Base-by-base conservation (phyloP, 305 asterid species). In the Fraxinus ornus region DNA sequence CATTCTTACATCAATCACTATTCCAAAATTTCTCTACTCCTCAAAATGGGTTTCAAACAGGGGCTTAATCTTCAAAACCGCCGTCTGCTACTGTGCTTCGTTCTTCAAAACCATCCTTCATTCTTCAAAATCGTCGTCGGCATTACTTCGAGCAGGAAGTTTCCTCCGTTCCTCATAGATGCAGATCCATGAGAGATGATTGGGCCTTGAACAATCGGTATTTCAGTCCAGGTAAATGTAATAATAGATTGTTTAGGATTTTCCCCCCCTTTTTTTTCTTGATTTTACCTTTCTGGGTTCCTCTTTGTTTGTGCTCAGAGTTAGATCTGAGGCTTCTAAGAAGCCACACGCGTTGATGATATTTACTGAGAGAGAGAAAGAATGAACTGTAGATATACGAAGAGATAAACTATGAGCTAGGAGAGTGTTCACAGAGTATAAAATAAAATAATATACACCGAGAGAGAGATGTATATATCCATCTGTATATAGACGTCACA, bases 241-340 rank as follows among this genome's bases (percentile, higher is more conserved):
- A n/a, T n/a, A n/a, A 83, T n/a, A 84, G 55, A 79, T 64, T 71
- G 22, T 64, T 74, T 88, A 89, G 94, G 93, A 89, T 81, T 91
- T 84, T 74, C 77, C 47, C 81, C 52, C 68, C n/a, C n/a, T n/a
- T 76, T 49, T 70, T 80, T 32, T 62, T 66, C 78, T 81, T 78
- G 79, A 41, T 57, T 78, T 74, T 84, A 84, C 89, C 87, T 33
- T 87, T 81, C 74, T 60, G 82, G 30, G 80, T 78, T 60, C 79
- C 85, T 47, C 85, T 71, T 74, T 57, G 75, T 71, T 35, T 84
- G 83, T 76, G 76, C 87, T 83, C 87, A 77, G 83, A 85, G 86
- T 80, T 75, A 86, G 93, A 92, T 92, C 94, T 88, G 88, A 89
- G 79, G 84, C 86, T 79, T 80, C 9, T 73, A 82, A 52, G 84